Evolutionary conservation across 2,329 filamentous ascomycete species (phyloP).

Genomic region (Trichoderma citrinoviride): DNA sequence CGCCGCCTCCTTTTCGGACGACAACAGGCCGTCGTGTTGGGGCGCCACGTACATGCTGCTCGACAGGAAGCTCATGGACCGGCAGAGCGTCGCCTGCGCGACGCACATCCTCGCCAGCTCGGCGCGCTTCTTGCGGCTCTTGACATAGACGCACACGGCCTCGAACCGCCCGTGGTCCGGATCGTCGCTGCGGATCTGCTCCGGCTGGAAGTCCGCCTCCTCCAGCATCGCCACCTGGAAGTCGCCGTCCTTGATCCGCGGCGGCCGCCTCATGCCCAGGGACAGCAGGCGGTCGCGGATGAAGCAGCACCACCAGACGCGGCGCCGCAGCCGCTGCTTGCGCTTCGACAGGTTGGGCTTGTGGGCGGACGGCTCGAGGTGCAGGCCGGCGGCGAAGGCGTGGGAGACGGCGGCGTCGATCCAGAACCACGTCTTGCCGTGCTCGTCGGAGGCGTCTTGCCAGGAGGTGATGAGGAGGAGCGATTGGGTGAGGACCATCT

Average conservation of each 20-base stretch:
- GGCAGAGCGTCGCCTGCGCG: slow-evolving; percentile 6
- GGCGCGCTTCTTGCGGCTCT: slow-evolving; percentile 18
- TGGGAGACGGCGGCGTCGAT: slow-evolving; percentile 15
- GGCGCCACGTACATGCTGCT: slow-evolving; percentile 18
- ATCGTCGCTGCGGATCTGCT: slow-evolving; percentile 15
- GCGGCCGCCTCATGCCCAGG: slow-evolving; percentile 10
- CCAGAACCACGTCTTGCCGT: slow-evolving; percentile 18
- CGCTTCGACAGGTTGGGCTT: slow-evolving; percentile 13
- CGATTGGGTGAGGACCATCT: slow-evolving; percentile 15
- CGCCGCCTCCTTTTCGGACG: neutral
- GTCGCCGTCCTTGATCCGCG: slow-evolving; percentile 12
- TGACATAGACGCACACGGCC: slow-evolving; percentile 11
- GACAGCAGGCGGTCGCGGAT: slow-evolving; percentile 16
- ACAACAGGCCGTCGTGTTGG: slow-evolving; percentile 1
- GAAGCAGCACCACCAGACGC: slow-evolving; percentile 19
- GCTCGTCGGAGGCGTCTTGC: slow-evolving; percentile 13
- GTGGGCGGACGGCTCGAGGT: slow-evolving; percentile 6
- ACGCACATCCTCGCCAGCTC: slow-evolving; percentile 15
- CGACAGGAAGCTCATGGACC: slow-evolving; percentile 15
- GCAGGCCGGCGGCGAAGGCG: slow-evolving; percentile 17
- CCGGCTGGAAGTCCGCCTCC: slow-evolving; percentile 15
- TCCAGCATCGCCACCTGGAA: slow-evolving; percentile 16
- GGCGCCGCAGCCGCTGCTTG: slow-evolving; percentile 6
- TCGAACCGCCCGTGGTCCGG: slow-evolving; percentile 7
- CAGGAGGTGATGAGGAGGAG: slow-evolving; percentile 14